Evolutionary conservation across 305 asterid genomes (phyloP), one percentile per base, ranked within the genome.

Genomic region (Rubia occidens): DNA sequence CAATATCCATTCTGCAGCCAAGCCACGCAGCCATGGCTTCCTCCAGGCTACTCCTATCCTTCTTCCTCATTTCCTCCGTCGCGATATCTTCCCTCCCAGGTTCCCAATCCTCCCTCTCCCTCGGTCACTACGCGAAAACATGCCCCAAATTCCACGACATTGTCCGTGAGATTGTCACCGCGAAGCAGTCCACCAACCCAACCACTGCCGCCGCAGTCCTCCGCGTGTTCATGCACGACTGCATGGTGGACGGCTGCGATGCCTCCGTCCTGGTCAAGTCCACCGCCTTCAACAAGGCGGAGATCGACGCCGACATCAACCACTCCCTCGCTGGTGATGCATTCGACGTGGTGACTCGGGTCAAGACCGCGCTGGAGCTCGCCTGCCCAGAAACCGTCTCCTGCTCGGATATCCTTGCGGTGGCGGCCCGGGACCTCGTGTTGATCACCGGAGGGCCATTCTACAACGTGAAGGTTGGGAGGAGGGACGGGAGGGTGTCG

Each of bases 241-340:
- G 83, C 62, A 55, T 67, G 70, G 78, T 79, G 0, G 80, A 42
- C 32, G 83, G 83, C 0, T 79, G 83, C 18, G 83, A 79, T 17
- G 77, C 78, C 26, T 76, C 83, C 10, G 15, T 79, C 20, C 76
- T 79, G 26, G 35, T 79, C 2, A 73, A 47, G 4, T 67, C 83
- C 11, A 79, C 64, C 4, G n/a, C 78, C 1, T 73, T 79, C 70
- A 76, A 67, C 60, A 63, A 71, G 35, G 32, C 83, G 32, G 81
- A 79, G 64, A 24, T 68, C 0, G 83, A 79, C 2, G 14, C 60
- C 0, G 83, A 79, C 75, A 76, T 76, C 76, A 79, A 79, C 61
- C 70, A 62, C 17, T 67, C 76, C 66, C 81, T 79, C 0, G 67
- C 78, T 0, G 81, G 78, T 0, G 81, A 76, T 4, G 79, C 63